Evolutionary conservation across 768 basidiomycete species (phyloP).

Genomic region (Lactarius sp.): DNA sequence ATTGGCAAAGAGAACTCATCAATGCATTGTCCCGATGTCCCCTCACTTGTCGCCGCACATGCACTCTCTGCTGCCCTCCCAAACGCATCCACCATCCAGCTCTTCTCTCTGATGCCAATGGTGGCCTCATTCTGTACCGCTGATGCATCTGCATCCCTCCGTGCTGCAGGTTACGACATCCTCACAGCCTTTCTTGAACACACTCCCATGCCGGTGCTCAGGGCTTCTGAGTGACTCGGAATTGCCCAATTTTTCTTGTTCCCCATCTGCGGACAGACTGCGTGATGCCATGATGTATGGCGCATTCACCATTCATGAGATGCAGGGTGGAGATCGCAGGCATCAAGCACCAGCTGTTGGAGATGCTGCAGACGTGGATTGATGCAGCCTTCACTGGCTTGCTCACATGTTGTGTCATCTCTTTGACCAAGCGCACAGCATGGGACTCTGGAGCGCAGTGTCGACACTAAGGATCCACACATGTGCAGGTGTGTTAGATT

Average conservation of each 20-base stretch:
- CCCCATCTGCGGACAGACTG: slow-evolving; percentile 35
- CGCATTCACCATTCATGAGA: slow-evolving; percentile 56
- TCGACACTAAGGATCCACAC: too few relatives aligned
- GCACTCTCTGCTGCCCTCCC: slow-evolving; percentile 50
- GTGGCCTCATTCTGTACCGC: slow-evolving; percentile 53
- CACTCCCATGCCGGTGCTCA: slow-evolving; percentile 41
- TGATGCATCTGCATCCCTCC: slow-evolving; percentile 51
- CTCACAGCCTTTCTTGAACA: slow-evolving; percentile 66
- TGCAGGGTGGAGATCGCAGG: slow-evolving; percentile 58
- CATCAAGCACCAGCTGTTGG: slow-evolving; percentile 53
- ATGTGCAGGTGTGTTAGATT: too few relatives aligned
- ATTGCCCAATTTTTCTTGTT: slow-evolving; percentile 63
- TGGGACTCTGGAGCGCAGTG: slow-evolving; percentile 60
- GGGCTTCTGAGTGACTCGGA: slow-evolving; percentile 56
- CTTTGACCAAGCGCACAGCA: slow-evolving; percentile 43
- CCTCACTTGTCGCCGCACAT: slow-evolving; percentile 61
- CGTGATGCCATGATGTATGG: slow-evolving; percentile 67
- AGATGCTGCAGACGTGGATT: slow-evolving; percentile 61
- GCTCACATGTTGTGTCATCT: slow-evolving; percentile 32
- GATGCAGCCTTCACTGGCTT: slow-evolving; percentile 54
- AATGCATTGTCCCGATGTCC: slow-evolving; percentile 49
- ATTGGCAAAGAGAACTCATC: slow-evolving; percentile 39
- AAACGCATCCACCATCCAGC: slow-evolving; percentile 39
- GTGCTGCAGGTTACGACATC: slow-evolving; percentile 68
- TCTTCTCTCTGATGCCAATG: slow-evolving; percentile 51